Evolutionary conservation across 768 basidiomycete species (phyloP), one percentile per base, ranked within the genome.

Genomic region (Leccinum barrowsii): DNA sequence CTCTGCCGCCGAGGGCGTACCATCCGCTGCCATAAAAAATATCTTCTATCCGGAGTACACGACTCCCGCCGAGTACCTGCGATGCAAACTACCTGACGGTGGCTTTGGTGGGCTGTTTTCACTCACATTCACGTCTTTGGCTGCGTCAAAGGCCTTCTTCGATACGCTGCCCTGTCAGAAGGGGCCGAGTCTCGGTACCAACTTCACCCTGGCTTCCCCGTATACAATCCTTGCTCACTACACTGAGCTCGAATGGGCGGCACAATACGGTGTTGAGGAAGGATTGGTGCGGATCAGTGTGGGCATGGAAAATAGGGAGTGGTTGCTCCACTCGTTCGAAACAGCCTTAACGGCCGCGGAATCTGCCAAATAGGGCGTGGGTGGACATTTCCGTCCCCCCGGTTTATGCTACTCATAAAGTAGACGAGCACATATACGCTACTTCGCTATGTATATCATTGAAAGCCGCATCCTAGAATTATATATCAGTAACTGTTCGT

Each of bases 151-250:
- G 56, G 88, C 87, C 13, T 97, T 97, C 76, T 96, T 89, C 66
- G 92, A 99, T 72, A 76, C 83, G 0, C 77, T 99, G 40, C 79
- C 82, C 7, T 94, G 87, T 72, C 82, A 82, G 63, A 99, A 98
- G 71, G 96, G 96, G 3, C 96, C 96, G 0, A 87, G 86, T 67
- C 80, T 92, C 8, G 96, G 96, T 2, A 98, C 96, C 21, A 97
- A 93, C 79, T 98, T 98, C 72, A 98, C 96, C 2, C 80, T 98
- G 30, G 93, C 94, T 32, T 94, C 87, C 63, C 96, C 95, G 24
- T 98, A 92, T 70, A 91, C 92, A 10, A 85, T 98, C 58, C 78
- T 99, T 24, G 96, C 92, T 37, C 96, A 98, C 72, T 98, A 85
- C 63, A 69, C 75, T 1, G 96, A 99, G 73, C 75, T 96, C 61